phyloP scores from a whole-genome alignment of 306 rosid species.

The Malus sylvestris region DNA sequence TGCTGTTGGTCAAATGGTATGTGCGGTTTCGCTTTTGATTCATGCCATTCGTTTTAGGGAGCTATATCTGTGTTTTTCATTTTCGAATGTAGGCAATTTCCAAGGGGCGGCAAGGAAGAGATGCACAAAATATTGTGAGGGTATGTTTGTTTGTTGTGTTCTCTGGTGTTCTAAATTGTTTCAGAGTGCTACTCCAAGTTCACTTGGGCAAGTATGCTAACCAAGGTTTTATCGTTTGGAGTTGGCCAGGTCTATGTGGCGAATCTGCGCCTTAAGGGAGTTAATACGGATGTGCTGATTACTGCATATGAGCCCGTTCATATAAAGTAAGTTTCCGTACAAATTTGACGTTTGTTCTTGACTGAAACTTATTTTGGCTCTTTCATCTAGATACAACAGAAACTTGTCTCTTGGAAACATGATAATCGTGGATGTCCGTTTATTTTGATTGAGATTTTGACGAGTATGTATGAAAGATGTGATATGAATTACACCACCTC shows the following conservation, averaged over 20 bases:
- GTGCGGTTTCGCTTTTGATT: background rate
- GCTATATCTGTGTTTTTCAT: background rate
- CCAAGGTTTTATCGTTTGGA: background rate
- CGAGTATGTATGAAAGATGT: background rate
- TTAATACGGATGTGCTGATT: conserved; percentile 66
- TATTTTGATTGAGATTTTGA: no score
- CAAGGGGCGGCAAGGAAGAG: conserved; percentile 91
- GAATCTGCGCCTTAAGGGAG: conserved; percentile 75
- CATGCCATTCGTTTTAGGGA: background rate
- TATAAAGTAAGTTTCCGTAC: conserved; percentile 55
- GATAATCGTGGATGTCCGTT: background rate
- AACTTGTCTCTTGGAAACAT: background rate
- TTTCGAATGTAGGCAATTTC: conserved; percentile 55
- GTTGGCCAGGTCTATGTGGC: conserved; percentile 73
- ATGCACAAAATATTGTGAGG: conserved; percentile 85
- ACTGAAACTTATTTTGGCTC: background rate
- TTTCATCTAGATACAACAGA: background rate
- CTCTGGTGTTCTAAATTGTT: background rate
- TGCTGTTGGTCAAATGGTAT: conserved; percentile 87
- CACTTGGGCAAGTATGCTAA: conserved; percentile 4
- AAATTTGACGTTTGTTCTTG: background rate
- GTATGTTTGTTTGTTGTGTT: conserved; percentile 31
- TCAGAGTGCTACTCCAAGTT: conserved; percentile 9
- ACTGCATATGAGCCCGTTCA: conserved; percentile 81
- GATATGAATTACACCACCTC: background rate